Conservation (phyloP, 176 grass and related monocot species). For the Oryza australiensis region DNA sequence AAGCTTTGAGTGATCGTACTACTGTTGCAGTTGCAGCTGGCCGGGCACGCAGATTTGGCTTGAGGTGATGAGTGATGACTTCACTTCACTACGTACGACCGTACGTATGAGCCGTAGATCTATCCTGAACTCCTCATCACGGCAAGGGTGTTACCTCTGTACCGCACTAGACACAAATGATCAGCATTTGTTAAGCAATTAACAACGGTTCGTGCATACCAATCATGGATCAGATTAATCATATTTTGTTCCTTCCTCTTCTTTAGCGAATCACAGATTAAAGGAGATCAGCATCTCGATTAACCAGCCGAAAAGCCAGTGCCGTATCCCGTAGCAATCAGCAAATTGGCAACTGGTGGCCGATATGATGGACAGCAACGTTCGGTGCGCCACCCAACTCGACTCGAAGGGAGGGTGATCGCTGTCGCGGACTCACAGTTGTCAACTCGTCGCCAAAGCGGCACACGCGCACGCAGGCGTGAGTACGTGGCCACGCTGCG, state of each 20-base stretch:
- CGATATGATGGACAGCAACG: not conserved
- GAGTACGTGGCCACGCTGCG: not conserved
- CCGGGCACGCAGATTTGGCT: not conserved
- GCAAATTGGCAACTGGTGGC: not conserved
- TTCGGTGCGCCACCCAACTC: not conserved
- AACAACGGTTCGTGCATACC: not conserved
- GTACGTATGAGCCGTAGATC: not conserved
- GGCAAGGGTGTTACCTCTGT: not conserved
- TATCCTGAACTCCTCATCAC: not conserved
- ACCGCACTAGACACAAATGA: not conserved
- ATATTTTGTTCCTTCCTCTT: too few relatives aligned
- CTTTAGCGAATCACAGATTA: too few relatives aligned
- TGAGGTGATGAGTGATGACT: not conserved
- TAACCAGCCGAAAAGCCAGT: not conserved
- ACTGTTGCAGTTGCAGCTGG: too few relatives aligned
- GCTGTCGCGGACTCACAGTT: not conserved
- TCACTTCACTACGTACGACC: not conserved
- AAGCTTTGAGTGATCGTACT: not conserved
- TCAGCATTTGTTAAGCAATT: not conserved
- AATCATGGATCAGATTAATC: not conserved
- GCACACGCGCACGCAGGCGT: not conserved
- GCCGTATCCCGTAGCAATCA: too few relatives aligned
- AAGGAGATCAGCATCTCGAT: not conserved
- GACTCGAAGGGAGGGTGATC: not conserved
- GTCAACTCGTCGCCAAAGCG: constrained; percentile 19